phyloP scores from a whole-genome alignment of 495 filamentous ascomycete genomes.

The Clohesyomyces aquaticus region DNA sequence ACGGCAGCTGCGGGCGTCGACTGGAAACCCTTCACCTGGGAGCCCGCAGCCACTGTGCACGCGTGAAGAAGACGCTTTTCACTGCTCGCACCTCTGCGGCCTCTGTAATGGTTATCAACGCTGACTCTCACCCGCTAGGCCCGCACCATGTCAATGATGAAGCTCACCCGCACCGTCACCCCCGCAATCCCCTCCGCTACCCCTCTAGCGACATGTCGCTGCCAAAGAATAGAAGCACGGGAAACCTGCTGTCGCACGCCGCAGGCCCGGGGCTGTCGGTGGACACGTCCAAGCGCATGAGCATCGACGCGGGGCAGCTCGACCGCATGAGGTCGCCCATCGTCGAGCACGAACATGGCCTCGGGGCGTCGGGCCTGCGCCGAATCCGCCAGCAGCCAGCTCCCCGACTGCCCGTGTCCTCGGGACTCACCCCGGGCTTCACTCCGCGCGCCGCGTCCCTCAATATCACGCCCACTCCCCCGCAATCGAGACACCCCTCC shows the following conservation, averaged over 20 bases:
- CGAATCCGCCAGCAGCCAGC: conserved; percentile 84
- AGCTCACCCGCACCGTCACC: conserved; percentile 1
- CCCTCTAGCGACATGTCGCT: conserved; percentile 32
- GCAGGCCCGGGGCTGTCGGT: conserved; percentile 19
- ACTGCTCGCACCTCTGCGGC: not conserved
- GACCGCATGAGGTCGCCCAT: conserved; percentile 57
- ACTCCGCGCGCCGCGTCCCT: conserved; percentile 67
- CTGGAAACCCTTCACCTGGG: not conserved
- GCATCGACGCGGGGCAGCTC: conserved; percentile 41
- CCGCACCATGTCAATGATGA: conserved; percentile 29
- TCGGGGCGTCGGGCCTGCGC: conserved; percentile 76
- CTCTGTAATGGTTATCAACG: conserved; percentile 23
- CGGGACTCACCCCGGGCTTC: conserved; percentile 51
- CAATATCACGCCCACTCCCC: conserved; percentile 51
- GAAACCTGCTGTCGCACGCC: conserved; percentile 41
- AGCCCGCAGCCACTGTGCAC: no score
- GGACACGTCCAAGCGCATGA: conserved; percentile 33
- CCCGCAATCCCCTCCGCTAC: conserved; percentile 29
- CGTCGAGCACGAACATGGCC: conserved; percentile 64
- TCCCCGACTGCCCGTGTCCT: conserved; percentile 21
- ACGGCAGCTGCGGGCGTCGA: not conserved
- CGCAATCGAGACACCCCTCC: conserved; percentile 54
- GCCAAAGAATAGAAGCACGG: conserved; percentile 45
- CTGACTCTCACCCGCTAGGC: conserved; percentile 32
- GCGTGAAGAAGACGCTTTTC: no score